Conservation (phyloP, 179 eudicot genomes). For the Patellifolia procumbens region DNA sequence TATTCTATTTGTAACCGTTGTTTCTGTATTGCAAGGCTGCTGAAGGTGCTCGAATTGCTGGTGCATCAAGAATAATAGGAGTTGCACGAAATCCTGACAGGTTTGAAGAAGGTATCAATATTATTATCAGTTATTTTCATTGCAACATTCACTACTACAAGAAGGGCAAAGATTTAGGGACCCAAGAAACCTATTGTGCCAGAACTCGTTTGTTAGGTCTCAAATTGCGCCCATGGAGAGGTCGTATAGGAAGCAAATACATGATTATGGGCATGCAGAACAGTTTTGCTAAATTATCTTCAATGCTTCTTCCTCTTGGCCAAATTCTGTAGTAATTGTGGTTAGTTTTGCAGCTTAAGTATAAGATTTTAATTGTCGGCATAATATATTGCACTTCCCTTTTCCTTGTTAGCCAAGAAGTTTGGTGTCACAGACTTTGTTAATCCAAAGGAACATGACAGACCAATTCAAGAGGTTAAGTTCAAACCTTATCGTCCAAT, state of each 20-base stretch:
- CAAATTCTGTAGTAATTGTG: too few relatives aligned
- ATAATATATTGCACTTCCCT: not conserved
- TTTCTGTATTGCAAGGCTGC: constrained; percentile 39
- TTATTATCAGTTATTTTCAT: too few relatives aligned
- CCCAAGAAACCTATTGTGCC: too few relatives aligned
- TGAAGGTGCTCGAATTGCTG: constrained; percentile 56
- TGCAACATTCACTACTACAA: too few relatives aligned
- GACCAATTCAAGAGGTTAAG: constrained; percentile 45
- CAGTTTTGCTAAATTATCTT: too few relatives aligned
- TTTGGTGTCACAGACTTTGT: constrained; percentile 53
- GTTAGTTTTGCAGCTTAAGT: not conserved
- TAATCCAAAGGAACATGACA: constrained; percentile 47
- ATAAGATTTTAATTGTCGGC: not conserved
- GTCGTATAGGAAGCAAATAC: too few relatives aligned
- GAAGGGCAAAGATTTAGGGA: too few relatives aligned
- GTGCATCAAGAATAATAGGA: constrained; percentile 53
- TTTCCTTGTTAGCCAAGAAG: constrained; percentile 42
- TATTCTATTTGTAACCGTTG: too few relatives aligned
- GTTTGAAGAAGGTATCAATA: constrained; percentile 46
- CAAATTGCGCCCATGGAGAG: too few relatives aligned
- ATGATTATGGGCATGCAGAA: too few relatives aligned
- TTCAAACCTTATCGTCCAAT: not conserved
- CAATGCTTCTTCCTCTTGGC: too few relatives aligned
- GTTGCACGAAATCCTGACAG: constrained; percentile 37
- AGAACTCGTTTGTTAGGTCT: too few relatives aligned